Evolutionary conservation across 129 eudicot species (phyloP).

Genomic region (Chrysanthemum lavandulifolium): DNA sequence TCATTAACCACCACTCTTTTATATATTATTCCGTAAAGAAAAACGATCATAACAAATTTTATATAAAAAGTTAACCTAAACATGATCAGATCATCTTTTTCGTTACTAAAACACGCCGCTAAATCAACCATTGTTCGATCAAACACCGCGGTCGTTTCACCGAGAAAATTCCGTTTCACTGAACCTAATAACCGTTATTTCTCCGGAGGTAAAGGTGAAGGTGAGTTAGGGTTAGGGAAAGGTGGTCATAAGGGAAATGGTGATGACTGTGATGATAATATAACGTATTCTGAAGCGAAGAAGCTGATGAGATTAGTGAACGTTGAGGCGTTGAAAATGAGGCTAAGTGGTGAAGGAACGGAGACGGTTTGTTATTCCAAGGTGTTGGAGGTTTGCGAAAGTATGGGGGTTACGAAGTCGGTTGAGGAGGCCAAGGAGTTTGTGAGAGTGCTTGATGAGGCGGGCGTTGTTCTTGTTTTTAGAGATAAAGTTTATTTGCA

Average conservation of each 20-base stretch:
- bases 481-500: conserved; percentile 89
- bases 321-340: conserved; percentile 76
- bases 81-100: conserved; percentile 45
- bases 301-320: conserved; percentile 83
- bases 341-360: conserved; percentile 51
- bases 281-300: conserved; percentile 68
- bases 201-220: conserved; percentile 14
- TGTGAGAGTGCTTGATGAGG: conserved; percentile 77
- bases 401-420: conserved; percentile 61
- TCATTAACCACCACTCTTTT: neutral
- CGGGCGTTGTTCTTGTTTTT: conserved; percentile 84
- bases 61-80: neutral
- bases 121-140: conserved; percentile 7
- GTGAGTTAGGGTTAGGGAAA: conserved; percentile 12
- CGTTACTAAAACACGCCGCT: conserved; percentile 24
- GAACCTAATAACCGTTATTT: conserved; percentile 13
- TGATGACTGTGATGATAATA: conserved; percentile 7
- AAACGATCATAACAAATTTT: neutral
- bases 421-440: conserved; percentile 61
- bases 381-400: conserved; percentile 56
- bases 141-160: neutral
- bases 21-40: no score
- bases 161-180: neutral
- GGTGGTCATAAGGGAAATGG: neutral
- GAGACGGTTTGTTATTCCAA: conserved; percentile 67